These are phyloP conservation scores for Neonectria magnoliae DNA, from an alignment of 2,329 filamentous ascomycete genomes.

Conservation along the genomic window DNA sequence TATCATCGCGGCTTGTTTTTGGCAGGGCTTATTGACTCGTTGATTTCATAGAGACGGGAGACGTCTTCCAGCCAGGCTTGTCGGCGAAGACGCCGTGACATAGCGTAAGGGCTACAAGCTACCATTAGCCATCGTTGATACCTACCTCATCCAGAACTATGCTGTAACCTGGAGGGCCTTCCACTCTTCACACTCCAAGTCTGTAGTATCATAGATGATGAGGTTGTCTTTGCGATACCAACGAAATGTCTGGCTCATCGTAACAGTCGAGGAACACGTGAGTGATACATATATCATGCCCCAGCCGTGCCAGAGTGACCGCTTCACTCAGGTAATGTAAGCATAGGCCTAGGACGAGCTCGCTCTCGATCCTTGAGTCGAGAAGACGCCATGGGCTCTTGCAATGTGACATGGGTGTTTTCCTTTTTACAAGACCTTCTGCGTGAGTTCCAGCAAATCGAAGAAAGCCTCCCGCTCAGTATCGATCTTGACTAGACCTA, in stretches of 20 bases:
- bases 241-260: background rate
- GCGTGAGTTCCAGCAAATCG: slow-evolving; percentile 71
- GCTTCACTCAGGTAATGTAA: background rate
- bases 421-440: slow-evolving; percentile 60
- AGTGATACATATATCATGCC: background rate
- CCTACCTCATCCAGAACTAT: background rate
- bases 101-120: background rate
- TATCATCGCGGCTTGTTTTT: slow-evolving; percentile 13
- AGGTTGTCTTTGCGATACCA: background rate
- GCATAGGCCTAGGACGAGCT: background rate
- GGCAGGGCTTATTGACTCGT: background rate
- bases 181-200: background rate
- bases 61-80: background rate
- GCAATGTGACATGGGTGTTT: background rate
- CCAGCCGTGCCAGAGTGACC: background rate
- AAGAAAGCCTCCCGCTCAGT: slow-evolving; percentile 68
- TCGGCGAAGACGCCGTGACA: background rate
- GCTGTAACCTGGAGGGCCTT: background rate
- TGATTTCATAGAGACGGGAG: background rate
- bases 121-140: background rate
- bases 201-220: background rate
- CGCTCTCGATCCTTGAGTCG: background rate
- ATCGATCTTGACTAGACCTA: slow-evolving; percentile 65
- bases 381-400: background rate
- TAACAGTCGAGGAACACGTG: background rate